Conservation (phyloP, 371 early-diverging fungal species). For the Haplosporangium sp. region DNA sequence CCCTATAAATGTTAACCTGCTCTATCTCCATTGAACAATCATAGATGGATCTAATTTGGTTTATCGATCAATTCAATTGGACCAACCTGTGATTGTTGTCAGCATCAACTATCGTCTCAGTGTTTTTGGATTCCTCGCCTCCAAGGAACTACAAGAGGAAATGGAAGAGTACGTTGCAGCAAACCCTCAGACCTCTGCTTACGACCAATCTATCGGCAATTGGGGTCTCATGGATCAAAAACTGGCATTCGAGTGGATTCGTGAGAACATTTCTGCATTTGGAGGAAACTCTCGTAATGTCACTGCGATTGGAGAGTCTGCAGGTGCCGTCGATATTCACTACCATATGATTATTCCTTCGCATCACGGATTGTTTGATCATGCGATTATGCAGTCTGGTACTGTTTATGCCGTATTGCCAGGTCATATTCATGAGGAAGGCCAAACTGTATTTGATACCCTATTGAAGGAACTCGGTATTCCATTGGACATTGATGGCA, state of each 20-base stretch:
- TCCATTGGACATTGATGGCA: constrained; percentile 16
- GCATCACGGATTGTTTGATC: constrained; percentile 41
- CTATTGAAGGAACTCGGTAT: constrained; percentile 21
- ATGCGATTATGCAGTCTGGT: constrained; percentile 54
- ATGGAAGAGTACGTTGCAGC: not conserved
- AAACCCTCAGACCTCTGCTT: not conserved
- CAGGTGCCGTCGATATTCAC: constrained; percentile 57
- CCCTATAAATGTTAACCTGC: not conserved
- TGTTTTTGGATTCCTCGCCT: constrained; percentile 49
- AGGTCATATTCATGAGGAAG: constrained; percentile 1
- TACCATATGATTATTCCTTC: constrained; percentile 30
- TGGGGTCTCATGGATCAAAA: constrained; percentile 60
- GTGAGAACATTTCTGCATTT: constrained; percentile 58
- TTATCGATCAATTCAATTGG: constrained; percentile 6
- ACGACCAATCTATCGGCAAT: constrained; percentile 52
- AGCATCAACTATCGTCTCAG: constrained; percentile 48
- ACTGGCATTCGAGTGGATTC: constrained; percentile 60
- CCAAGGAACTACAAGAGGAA: constrained; percentile 40
- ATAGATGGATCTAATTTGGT: constrained; percentile 39
- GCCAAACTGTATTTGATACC: constrained; percentile 17
- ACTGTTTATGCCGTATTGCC: constrained; percentile 15
- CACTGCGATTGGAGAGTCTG: constrained; percentile 61
- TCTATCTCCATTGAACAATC: not conserved
- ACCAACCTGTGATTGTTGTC: constrained; percentile 38
- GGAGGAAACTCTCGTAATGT: constrained; percentile 61